Evolutionary conservation across 176 grass and related monocot species (phyloP), one percentile per base, ranked within the genome.

Genomic region (Paspalum notatum): DNA sequence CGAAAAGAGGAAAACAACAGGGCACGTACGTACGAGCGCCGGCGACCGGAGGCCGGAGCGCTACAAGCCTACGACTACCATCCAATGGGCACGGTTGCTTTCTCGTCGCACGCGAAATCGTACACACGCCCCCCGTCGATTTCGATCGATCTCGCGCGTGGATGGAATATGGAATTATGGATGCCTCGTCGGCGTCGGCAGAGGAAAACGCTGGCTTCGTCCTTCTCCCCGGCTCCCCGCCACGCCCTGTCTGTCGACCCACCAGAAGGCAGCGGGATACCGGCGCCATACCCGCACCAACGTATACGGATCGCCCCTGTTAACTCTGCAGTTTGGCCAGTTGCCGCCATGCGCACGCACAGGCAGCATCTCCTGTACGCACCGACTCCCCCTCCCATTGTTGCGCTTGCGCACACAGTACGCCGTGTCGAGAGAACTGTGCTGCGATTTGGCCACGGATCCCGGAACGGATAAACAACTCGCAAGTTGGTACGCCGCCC

Each of bases 81-180:
- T 4, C 48, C 76, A 74, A 24, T 20, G 17, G n/a, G n/a, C 72
- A 56, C 12, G 68, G 59, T 49, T 39, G 58, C 68, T 66, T 48
- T 80, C 59, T 8, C 41, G 4, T 25, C 20, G 73, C 76, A 81
- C 85, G 22, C 7, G 10, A 10, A 20, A 81, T 76, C 78, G 85
- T 72, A 47, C 47, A 41, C 17, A 14, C 61, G 32, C 32, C 32
- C 32, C 32, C 32, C 32, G 2, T 32, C 32, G 32, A 32, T 2
- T 2, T 32, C 32, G 32, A 32, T 50, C 51, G 26, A 53, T 76
- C 62, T 39, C 78, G 17, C 7, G 16, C 47, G 15, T 2, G 60
- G 76, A 79, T 67, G n/a, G n/a, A n/a, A n/a, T n/a, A n/a, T n/a
- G n/a, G n/a, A n/a, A n/a, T n/a, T n/a, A n/a, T n/a, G 9, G 61